phyloP scores from a whole-genome alignment of 2,329 filamentous ascomycete genomes.

The Penicillium sp. region DNA sequence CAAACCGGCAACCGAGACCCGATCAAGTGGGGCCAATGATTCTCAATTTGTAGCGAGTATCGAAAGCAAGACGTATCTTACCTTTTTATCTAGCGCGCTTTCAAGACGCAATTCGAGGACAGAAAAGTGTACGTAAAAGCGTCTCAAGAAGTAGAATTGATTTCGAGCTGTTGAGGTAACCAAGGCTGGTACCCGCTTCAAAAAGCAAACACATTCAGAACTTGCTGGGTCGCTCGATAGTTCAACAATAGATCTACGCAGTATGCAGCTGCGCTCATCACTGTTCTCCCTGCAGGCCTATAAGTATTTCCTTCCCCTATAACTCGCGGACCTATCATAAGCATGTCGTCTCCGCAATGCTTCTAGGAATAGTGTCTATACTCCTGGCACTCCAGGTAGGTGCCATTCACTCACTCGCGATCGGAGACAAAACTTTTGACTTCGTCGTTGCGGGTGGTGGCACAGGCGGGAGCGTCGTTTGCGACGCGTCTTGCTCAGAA shows the following conservation, averaged over 20 bases:
- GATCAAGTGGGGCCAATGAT: background rate
- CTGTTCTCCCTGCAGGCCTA: background rate
- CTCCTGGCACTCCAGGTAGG: slow-evolving; percentile 17
- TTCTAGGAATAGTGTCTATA: slow-evolving; percentile 3
- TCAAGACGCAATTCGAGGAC: background rate
- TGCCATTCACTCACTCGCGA: background rate
- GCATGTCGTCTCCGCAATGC: slow-evolving; percentile 6
- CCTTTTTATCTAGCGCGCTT: no score
- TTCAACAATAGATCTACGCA: background rate
- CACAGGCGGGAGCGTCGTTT: slow-evolving; percentile 32
- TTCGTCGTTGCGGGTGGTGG: slow-evolving; percentile 35
- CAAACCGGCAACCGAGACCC: background rate
- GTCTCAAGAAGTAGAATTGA: background rate
- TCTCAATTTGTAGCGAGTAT: background rate
- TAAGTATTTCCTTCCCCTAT: background rate
- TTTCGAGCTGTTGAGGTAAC: background rate
- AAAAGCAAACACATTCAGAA: background rate
- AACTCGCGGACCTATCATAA: background rate
- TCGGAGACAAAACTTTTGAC: slow-evolving; percentile 24
- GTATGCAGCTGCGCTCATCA: background rate
- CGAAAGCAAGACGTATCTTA: background rate
- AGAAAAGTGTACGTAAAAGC: background rate
- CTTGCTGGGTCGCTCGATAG: background rate
- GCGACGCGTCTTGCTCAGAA: slow-evolving; percentile 33
- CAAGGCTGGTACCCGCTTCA: background rate